Evolutionary conservation across 768 basidiomycete species (phyloP).

Genomic region (Sarcomyxa edulis): DNA sequence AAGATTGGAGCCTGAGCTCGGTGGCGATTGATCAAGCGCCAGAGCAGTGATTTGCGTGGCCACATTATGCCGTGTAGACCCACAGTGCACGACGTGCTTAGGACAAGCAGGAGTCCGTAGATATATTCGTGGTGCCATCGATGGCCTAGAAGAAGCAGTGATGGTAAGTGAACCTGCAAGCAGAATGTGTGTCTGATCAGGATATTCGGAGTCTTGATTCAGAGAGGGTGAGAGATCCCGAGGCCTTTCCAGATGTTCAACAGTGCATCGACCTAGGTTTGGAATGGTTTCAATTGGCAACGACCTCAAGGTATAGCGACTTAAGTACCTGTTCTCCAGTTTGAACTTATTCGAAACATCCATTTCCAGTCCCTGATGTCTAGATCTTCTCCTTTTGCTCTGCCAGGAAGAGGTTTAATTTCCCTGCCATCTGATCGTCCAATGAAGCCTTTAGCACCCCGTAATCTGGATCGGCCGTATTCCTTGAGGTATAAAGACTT

Average conservation of each 20-base stretch:
- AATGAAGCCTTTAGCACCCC: conserved; percentile 62
- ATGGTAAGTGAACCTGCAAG: conserved; percentile 59
- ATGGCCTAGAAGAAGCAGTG: conserved; percentile 42
- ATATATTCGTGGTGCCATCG: conserved; percentile 27
- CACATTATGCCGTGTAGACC: conserved; percentile 27
- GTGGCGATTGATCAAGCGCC: conserved; percentile 71
- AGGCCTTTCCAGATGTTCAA: conserved; percentile 31
- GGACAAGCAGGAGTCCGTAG: conserved; percentile 28
- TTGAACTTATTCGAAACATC: conserved; percentile 82
- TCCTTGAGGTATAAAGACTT: conserved; percentile 55
- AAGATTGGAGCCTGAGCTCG: conserved; percentile 28
- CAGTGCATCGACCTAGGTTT: conserved; percentile 64
- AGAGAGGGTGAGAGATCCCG: conserved; percentile 5
- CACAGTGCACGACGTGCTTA: conserved; percentile 36
- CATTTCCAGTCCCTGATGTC: conserved; percentile 68
- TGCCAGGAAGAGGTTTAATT: conserved; percentile 52
- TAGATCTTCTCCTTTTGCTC: conserved; percentile 32
- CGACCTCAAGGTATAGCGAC: conserved; percentile 5
- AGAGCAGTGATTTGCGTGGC: conserved; percentile 51
- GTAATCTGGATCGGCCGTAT: conserved; percentile 62
- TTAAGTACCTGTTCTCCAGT: conserved; percentile 70
- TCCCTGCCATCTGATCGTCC: conserved; percentile 51
- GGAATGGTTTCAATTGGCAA: not conserved
- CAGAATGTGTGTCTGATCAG: conserved; percentile 36
- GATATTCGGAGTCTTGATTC: conserved; percentile 6